A percentile compares a stretch with the other conserved stretches of the same genome.
Evolutionary conservation across 1,284 basidiomycete species (phyloP).

Genomic region (Sphaerobolus stellatus): DNA sequence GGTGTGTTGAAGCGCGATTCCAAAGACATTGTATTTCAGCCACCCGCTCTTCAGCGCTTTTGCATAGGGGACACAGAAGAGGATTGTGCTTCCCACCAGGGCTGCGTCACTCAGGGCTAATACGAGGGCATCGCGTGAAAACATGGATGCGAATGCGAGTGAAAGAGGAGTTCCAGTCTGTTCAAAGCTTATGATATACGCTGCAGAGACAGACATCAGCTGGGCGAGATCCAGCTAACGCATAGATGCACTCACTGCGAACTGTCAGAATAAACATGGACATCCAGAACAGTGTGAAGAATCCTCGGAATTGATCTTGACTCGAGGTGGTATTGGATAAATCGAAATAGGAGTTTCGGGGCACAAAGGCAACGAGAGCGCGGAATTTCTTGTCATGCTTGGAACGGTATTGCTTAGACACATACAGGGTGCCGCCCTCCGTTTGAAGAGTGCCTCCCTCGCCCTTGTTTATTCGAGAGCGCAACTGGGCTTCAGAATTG

Average conservation of each 20-base stretch:
- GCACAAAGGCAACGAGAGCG: conserved; percentile 79
- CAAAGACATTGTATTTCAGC: conserved; percentile 76
- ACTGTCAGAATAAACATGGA: conserved; percentile 81
- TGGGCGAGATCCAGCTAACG: neutral
- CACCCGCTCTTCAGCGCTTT: conserved; percentile 73
- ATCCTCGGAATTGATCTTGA: conserved; percentile 88
- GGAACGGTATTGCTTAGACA: conserved; percentile 73
- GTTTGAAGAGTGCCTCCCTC: conserved; percentile 39
- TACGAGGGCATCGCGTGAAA: conserved; percentile 82
- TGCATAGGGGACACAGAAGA: conserved; percentile 82
- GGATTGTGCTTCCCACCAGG: conserved; percentile 72
- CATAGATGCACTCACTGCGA: conserved; percentile 28
- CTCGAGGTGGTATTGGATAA: conserved; percentile 70
- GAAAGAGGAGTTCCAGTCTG: conserved; percentile 77
- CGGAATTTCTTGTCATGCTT: conserved; percentile 64
- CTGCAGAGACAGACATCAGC: conserved; percentile 26
- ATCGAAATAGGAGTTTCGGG: conserved; percentile 83
- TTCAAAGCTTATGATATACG: conserved; percentile 76
- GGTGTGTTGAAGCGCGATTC: conserved; percentile 73
- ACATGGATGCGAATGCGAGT: conserved; percentile 81
- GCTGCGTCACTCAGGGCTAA: conserved; percentile 84
- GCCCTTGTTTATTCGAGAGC: conserved; percentile 2
- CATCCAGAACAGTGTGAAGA: conserved; percentile 91
- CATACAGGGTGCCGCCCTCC: conserved; percentile 64
- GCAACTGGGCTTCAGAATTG: neutral